A percentile compares a stretch with the other conserved stretches of the same genome.
Evolutionary conservation across 768 basidiomycete species (phyloP).

Genomic region (Rickenella mellea): DNA sequence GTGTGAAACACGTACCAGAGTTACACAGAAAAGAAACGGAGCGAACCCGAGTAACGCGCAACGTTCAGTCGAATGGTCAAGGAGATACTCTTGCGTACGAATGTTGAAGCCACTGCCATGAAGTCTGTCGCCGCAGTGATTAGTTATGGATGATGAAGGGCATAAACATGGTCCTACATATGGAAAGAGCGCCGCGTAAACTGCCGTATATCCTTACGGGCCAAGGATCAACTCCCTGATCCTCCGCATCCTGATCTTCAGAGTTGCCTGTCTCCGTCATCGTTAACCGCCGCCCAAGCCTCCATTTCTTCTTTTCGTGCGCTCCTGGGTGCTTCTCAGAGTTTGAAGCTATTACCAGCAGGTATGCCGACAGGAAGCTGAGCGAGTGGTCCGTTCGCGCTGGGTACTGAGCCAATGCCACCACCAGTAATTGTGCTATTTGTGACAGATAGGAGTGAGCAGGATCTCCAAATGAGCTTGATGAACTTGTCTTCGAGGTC

Average conservation of each 20-base stretch:
- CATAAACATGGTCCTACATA: slow-evolving; percentile 38
- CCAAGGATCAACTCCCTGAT: too few species aligned
- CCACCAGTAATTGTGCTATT: too few species aligned
- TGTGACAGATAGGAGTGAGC: too few species aligned
- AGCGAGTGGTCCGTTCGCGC: too few species aligned
- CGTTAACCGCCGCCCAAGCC: neutral
- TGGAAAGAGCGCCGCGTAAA: slow-evolving; percentile 49
- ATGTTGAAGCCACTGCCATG: slow-evolving; percentile 50
- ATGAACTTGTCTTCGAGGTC: slow-evolving; percentile 71
- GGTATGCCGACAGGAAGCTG: too few species aligned
- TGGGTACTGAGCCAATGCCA: too few species aligned
- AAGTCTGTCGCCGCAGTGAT: slow-evolving; percentile 42
- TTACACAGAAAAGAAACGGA: slow-evolving; percentile 70
- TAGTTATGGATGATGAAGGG: neutral
- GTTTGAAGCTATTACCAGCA: too few species aligned
- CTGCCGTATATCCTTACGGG: slow-evolving; percentile 49
- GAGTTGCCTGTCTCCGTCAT: neutral
- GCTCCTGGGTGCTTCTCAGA: too few species aligned
- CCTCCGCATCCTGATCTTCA: slow-evolving; percentile 17
- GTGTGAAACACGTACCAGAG: slow-evolving; percentile 47
- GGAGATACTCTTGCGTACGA: slow-evolving; percentile 55
- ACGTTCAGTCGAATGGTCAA: slow-evolving; percentile 54
- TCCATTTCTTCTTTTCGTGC: too few species aligned
- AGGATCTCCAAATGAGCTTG: slow-evolving; percentile 66
- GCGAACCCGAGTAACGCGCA: slow-evolving; percentile 56